Evolutionary conservation across 2,329 filamentous ascomycete genomes (phyloP), one percentile per base, ranked within the genome.

Genomic region (Ophiostoma triangulosporum): DNA sequence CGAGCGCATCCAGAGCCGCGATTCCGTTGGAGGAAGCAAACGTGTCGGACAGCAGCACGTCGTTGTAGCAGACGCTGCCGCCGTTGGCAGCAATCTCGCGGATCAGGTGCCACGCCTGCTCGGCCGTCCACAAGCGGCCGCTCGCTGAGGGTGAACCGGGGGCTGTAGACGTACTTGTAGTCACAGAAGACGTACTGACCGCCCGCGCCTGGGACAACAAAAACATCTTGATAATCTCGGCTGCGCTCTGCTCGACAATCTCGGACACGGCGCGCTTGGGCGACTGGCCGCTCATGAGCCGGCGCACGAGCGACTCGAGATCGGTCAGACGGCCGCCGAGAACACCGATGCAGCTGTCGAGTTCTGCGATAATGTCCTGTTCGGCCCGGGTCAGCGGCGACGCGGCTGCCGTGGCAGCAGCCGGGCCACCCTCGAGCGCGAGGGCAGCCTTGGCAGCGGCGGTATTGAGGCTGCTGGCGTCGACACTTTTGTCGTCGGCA

Each of bases 261-360:
- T 95, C 89, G 22, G 81, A 74, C 2, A 96, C 84, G 3, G 93
- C 93, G 60, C 84, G 76, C 58, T 76, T 77, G 0, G 93, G 93
- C 2, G 77, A 84, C 65, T 96, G 89, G 15, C 93, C 91, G 1
- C 85, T 81, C 68, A 88, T 88, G 61, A 98, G 85, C 17, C 93
- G 79, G 33, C 91, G 81, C n/a, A 90, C 86, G 43, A 98, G 80
- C 63, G 93, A 94, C 64, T 97, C 91, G 20, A 98, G 81, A 63
- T 98, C 93, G 0, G 89, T 95, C n/a, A 98, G 76, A 3, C 93
- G 86, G 2, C 93, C 93, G 22, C 93, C 93, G 1, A 98, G 76
- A 0, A 83, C 77, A 27, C 82, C 77, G 59, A 97, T 94, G 60
- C 86, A 90, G 27, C 76, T 76, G 62, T 96, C 89, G 1, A 98